Base-by-base conservation (phyloP, 2,329 filamentous ascomycete species). In the Neocatenulostroma microsporum region DNA sequence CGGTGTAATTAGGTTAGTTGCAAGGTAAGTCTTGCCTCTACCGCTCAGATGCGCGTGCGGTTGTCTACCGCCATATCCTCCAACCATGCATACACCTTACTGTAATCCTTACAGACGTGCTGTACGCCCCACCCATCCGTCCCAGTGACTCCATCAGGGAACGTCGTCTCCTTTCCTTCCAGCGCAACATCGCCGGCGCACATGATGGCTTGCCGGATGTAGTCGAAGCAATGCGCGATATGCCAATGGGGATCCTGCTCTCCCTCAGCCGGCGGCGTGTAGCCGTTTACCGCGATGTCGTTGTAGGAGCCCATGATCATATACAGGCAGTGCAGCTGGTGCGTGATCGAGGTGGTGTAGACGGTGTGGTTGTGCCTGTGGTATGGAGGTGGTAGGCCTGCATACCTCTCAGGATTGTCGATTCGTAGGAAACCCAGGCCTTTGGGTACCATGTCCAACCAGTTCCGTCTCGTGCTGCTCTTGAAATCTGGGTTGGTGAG, bases 141-240 rank as follows among this genome's bases (percentile, higher is more conserved):
- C 10, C 27, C 27, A 9, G 27, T 29, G 3, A 13, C 9, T 4
- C 27, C 27, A 10, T 11, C 11, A 3, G 27, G n/a, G 23, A 25
- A n/a, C 23, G 23, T 25, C n/a, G n/a, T 25, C 30, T 9, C 21
- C 30, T 38, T 30, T 11, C 39, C 39, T 31, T 55, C 53, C 12
- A 55, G 30, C 3, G 51, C 44, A 26, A 47, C 47, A 25, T 55
- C 53, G 18, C 49, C 53, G 4, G 44, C 47, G 28, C 51, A 56
- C 36, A 54, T 46, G 25, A 56, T 36, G 12, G 41, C 46, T 32
- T 56, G 53, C 8, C 53, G 48, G 20, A 55, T 26, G 36, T 56
- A 56, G 38, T 56, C 53, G 33, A 56, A 56, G 35, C 53, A 56
- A 28, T 56, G 53, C 25, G 47, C 39, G 3, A 51, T 50, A 28